phyloP scores from a whole-genome alignment of 2,329 filamentous ascomycete genomes.

The Diaporthe ampelina region DNA sequence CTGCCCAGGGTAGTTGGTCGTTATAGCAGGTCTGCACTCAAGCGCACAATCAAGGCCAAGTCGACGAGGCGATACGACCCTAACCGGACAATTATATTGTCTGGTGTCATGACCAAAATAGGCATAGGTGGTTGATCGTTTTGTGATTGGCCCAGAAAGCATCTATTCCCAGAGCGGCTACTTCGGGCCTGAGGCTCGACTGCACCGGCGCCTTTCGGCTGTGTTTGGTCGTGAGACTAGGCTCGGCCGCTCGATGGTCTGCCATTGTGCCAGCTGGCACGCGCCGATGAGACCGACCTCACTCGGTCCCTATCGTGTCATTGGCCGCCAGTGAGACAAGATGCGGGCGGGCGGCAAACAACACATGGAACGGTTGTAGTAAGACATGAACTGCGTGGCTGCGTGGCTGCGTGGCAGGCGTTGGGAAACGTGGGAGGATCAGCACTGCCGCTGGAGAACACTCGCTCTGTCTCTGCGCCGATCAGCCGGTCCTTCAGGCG shows the following conservation, averaged over 20 bases:
- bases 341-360: slow-evolving; percentile 9
- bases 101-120: background rate
- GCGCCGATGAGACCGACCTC: slow-evolving; percentile 8
- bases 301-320: background rate
- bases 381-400: slow-evolving; percentile 7
- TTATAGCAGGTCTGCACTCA: background rate
- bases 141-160: background rate
- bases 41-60: background rate
- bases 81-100: background rate
- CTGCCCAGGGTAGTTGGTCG: background rate
- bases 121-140: background rate
- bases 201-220: background rate
- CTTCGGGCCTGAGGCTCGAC: background rate
- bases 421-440: background rate
- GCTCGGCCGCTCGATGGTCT: background rate
- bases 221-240: slow-evolving; percentile 17
- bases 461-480: background rate
- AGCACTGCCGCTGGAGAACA: slow-evolving; percentile 5
- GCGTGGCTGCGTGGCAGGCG: background rate
- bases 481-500: slow-evolving; percentile 30
- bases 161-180: slow-evolving; percentile 4
- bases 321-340: slow-evolving; percentile 19
- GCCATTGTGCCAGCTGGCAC: slow-evolving; percentile 4
- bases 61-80: background rate
- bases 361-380: background rate